Base-by-base conservation (phyloP, 2,329 filamentous ascomycete species). In the Orbilia javanica region DNA sequence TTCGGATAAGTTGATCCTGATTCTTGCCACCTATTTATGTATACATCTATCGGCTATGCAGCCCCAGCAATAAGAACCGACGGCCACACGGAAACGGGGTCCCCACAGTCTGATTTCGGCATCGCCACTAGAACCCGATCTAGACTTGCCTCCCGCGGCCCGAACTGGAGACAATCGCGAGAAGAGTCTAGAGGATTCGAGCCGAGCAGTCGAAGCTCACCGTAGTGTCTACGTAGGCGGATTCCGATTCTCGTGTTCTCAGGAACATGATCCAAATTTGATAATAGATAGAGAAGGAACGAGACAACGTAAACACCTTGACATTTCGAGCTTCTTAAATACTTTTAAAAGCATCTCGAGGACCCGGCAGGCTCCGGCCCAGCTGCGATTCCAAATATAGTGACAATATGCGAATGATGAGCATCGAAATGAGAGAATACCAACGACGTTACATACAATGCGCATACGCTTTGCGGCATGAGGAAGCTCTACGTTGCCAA, bases 21-120 rank as follows among this genome's bases (percentile, higher is more conserved):
- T 64, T 72, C 57, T 64, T 55, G 57, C 68, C 46, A 44, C 57
- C 31, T 55, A 10, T 22, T 27, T 48, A 25, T 25, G 34, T 27
- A 18, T 42, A 42, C 20, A 57, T 65, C 48, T 60, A 52, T 66
- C 69, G 69, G 69, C 48, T 66, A 60, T 42, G 55, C 55, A 60
- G 55, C 18, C 52, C 31, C 34, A 42, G 55, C 55, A 60, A 60
- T 60, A 18, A 48, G 27, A 20, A 50, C 55, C 31, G 64, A 57
- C 69, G 60, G 69, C 60, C 60, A 66, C 60, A 73, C 50, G 69
- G 69, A 73, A 57, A 73, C 42, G 69, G 69, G 68, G 60, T 57
- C 73, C 73, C 66, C 73, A 67, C 73, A 71, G 18, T 67, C 50
- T 53, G 42, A 42, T 65, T 65, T 71, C 60, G 55, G 60, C 48